phyloP scores from a whole-genome alignment of 2,329 filamentous ascomycete genomes.

The Neurospora sp. region DNA sequence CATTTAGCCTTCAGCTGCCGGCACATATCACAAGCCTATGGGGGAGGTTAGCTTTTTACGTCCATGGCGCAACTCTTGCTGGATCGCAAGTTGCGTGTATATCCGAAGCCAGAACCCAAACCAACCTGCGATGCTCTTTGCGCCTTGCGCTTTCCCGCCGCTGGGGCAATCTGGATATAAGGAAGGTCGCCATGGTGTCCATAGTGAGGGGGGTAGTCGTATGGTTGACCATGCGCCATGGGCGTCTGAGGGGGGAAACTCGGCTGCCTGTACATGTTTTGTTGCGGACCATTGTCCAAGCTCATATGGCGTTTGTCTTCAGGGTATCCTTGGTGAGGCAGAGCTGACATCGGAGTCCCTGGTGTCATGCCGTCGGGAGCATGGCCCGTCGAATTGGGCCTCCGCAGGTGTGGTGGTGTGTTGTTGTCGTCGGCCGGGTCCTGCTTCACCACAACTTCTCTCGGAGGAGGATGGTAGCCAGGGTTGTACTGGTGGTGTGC shows the following conservation, averaged over 20 bases:
- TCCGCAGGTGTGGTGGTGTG: constrained; percentile 32
- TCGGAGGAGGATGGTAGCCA: constrained; percentile 23
- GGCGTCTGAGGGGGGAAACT: constrained; percentile 33
- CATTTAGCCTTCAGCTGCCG: constrained; percentile 83
- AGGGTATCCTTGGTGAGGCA: constrained; percentile 29
- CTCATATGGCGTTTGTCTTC: constrained; percentile 44
- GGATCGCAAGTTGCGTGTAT: background rate
- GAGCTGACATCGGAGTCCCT: constrained; percentile 25
- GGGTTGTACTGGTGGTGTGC: constrained; percentile 27
- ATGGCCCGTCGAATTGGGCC: constrained; percentile 42
- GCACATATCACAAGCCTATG: constrained; percentile 81
- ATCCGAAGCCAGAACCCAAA: background rate
- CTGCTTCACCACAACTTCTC: constrained; percentile 47
- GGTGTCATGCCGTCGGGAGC: constrained; percentile 25
- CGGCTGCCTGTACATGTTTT: constrained; percentile 29
- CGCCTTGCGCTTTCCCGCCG: constrained; percentile 49
- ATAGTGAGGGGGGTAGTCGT: constrained; percentile 23
- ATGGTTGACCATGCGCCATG: constrained; percentile 26
- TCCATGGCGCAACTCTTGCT: background rate
- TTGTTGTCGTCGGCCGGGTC: constrained; percentile 38
- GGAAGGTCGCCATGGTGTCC: constrained; percentile 27
- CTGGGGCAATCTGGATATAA: constrained; percentile 33
- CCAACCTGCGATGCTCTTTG: constrained; percentile 53
- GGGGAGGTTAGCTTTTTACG: background rate
- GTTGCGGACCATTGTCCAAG: constrained; percentile 39